phyloP scores from a whole-genome alignment of 202 grass and related monocot genomes.

The Setaria viridis region DNA sequence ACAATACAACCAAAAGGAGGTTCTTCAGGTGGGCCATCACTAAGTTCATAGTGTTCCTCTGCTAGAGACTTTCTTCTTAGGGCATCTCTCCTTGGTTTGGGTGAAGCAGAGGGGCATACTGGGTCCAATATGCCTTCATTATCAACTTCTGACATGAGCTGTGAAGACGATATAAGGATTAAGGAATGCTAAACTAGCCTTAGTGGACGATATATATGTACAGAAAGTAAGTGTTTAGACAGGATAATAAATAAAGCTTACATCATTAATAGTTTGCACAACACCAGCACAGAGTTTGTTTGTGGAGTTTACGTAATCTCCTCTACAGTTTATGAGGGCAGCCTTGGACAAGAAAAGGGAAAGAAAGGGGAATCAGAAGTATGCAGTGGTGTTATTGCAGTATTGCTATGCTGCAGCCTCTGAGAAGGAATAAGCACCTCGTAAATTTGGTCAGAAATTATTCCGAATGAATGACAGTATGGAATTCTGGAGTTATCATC shows the following conservation, averaged over 20 bases:
- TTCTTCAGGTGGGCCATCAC: conserved; percentile 5
- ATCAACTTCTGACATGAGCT: conserved; percentile 48
- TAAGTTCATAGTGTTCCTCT: conserved; percentile 8
- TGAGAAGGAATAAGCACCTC: background rate
- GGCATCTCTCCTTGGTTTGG: background rate
- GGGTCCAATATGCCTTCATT: conserved; percentile 34
- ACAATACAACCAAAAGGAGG: conserved; percentile 52
- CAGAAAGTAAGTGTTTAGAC: background rate
- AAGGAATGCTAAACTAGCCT: background rate
- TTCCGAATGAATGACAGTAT: conserved; percentile 54
- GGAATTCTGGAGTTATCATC: conserved; percentile 36
- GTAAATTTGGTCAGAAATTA: conserved; percentile 68
- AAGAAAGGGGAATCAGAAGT: background rate
- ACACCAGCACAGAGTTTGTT: conserved; percentile 35
- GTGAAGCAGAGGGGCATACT: conserved; percentile 13
- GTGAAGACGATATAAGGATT: background rate
- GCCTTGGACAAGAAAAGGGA: background rate
- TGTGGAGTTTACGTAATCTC: conserved; percentile 27
- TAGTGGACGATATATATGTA: background rate
- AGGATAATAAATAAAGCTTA: conserved; percentile 18
- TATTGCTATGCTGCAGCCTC: background rate
- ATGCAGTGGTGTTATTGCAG: background rate
- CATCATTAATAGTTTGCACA: conserved; percentile 11
- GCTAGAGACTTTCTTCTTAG: background rate
- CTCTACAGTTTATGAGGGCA: conserved; percentile 18